Evolutionary conservation across 1,284 basidiomycete species (phyloP).

Genomic region (Neolentinus lepideus): DNA sequence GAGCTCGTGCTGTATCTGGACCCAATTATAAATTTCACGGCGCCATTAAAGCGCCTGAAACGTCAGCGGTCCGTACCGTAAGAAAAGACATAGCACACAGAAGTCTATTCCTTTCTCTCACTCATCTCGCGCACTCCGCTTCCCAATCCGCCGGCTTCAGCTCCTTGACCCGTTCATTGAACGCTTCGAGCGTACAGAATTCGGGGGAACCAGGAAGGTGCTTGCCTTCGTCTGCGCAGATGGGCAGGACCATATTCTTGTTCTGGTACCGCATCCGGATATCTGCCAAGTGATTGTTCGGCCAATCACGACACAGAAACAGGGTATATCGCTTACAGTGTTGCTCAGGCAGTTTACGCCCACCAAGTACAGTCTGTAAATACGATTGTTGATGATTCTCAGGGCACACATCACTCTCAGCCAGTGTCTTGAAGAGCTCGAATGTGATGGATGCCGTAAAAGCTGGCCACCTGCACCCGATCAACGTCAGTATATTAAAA

Average conservation of each 20-base stretch:
- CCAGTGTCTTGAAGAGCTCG: constrained; percentile 52
- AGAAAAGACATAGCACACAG: no score
- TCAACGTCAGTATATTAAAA: neutral
- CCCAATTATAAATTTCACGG: no score
- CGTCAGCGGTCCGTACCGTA: no score
- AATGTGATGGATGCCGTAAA: constrained; percentile 71
- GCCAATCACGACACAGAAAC: constrained; percentile 2
- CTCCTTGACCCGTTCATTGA: constrained; percentile 52
- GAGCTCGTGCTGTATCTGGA: no score
- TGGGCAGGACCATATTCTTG: constrained; percentile 53
- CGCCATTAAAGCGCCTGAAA: no score
- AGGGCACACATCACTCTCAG: neutral
- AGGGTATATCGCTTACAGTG: constrained; percentile 32
- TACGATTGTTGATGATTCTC: constrained; percentile 16
- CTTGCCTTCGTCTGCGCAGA: constrained; percentile 60
- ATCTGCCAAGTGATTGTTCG: constrained; percentile 30
- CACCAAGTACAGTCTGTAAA: constrained; percentile 29
- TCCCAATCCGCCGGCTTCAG: constrained; percentile 62
- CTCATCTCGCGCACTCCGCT: constrained; percentile 38
- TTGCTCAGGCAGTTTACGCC: constrained; percentile 20
- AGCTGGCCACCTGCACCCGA: constrained; percentile 64
- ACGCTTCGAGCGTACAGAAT: constrained; percentile 69
- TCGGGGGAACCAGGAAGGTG: constrained; percentile 70
- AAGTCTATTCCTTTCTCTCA: no score
- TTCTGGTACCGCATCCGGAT: constrained; percentile 78